Conservation (phyloP, 1,139 yeast genomes). For the Pichia sp. region DNA sequence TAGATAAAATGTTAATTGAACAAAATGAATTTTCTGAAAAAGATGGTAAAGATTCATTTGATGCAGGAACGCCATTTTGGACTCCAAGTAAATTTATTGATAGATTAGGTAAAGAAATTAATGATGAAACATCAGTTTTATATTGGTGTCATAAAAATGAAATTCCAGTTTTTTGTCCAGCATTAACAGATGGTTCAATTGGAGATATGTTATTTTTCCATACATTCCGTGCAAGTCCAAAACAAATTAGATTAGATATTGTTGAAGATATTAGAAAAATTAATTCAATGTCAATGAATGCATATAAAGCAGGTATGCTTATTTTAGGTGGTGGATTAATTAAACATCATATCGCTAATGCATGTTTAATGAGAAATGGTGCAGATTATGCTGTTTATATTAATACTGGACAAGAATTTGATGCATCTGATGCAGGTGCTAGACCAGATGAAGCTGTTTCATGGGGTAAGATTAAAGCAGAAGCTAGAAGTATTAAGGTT, state of each 20-base stretch:
- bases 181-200: constrained; percentile 93
- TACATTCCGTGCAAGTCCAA: constrained; percentile 89
- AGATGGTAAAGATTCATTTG: constrained; percentile 44
- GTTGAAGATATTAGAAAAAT: constrained; percentile 89
- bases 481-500: constrained; percentile 84
- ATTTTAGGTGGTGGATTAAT: constrained; percentile 94
- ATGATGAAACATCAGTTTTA: constrained; percentile 87
- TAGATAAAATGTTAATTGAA: constrained; percentile 81
- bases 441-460: constrained; percentile 98
- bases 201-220: constrained; percentile 99
- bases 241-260: constrained; percentile 80
- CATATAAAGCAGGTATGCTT: constrained; percentile 92
- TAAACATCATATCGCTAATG: constrained; percentile 96
- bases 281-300: constrained; percentile 92
- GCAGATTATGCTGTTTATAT: constrained; percentile 96
- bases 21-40: constrained; percentile 63
- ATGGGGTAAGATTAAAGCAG: constrained; percentile 97
- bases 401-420: constrained; percentile 97
- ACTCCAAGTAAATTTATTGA: constrained; percentile 91
- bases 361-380: constrained; percentile 98
- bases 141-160: constrained; percentile 98
- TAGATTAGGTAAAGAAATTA: constrained; percentile 89
- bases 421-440: constrained; percentile 99
- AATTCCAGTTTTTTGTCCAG: constrained; percentile 95
- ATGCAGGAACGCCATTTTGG: constrained; percentile 65